A percentile compares a stretch with the other conserved stretches of the same genome.
These are phyloP conservation scores for Fusarium sp. DNA, from an alignment of 2,329 filamentous ascomycete genomes.

Conservation along the genomic window DNA sequence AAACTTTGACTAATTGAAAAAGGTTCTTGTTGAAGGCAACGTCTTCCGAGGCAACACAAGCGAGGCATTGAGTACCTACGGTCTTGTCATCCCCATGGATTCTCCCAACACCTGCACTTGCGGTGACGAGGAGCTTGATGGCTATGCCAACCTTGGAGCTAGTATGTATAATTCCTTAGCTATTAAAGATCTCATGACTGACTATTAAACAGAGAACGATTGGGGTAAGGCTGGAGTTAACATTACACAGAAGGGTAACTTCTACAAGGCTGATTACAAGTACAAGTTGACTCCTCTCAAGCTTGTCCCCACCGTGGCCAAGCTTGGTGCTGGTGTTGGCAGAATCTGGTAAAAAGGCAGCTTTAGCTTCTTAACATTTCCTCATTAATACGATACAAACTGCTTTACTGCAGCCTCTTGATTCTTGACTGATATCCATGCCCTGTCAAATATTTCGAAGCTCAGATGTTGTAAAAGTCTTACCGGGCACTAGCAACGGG, in stretches of 20 bases:
- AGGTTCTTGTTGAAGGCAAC: constrained; percentile 60
- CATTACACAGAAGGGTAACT: constrained; percentile 61
- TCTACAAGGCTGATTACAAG: constrained; percentile 59
- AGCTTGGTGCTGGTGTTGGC: constrained; percentile 57
- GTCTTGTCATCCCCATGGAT: constrained; percentile 64
- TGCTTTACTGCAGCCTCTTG: not conserved
- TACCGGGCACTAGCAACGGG: too few species aligned
- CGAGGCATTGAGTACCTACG: constrained; percentile 63
- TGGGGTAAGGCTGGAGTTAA: constrained; percentile 60
- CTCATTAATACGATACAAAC: not conserved
- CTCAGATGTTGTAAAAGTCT: too few species aligned
- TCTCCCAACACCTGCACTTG: constrained; percentile 63
- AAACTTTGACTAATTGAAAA: not conserved
- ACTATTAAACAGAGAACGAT: constrained; percentile 50
- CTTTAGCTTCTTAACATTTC: accelerated
- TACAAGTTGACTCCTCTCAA: constrained; percentile 59
- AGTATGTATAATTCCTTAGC: constrained; percentile 48
- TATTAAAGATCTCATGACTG: constrained; percentile 39
- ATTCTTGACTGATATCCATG: too few species aligned
- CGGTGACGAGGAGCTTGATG: constrained; percentile 64
- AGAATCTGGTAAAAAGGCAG: constrained; percentile 44
- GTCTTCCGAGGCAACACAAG: constrained; percentile 58
- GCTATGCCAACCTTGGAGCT: constrained; percentile 63
- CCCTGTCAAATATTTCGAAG: too few species aligned
- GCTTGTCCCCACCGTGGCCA: constrained; percentile 54